Evolutionary conservation across 2,329 filamentous ascomycete species (phyloP).

Genomic region (Calonectria hawksworthii): DNA sequence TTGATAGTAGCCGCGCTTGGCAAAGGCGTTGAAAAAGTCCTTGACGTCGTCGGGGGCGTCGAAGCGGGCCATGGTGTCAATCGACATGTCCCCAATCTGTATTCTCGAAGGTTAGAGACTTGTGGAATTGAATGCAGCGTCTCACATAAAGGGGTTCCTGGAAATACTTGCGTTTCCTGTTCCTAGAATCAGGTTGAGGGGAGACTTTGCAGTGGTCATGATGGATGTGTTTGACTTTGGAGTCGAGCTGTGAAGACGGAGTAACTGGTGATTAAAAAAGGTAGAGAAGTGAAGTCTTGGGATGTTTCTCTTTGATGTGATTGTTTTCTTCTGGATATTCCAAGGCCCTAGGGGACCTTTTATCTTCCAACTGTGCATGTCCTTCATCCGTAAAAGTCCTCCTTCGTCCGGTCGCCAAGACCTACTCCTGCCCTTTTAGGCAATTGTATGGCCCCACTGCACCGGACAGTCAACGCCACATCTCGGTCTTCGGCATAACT

Average conservation of each 20-base stretch:
- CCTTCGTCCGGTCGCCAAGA: constrained; percentile 18
- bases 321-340: neutral
- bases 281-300: neutral
- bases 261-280: neutral
- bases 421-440: constrained; percentile 28
- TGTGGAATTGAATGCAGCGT: fast-evolving
- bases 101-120: neutral
- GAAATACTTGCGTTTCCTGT: constrained; percentile 30
- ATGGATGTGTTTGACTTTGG: neutral
- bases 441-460: neutral
- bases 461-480: neutral
- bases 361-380: neutral
- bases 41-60: constrained; percentile 46
- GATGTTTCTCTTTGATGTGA: neutral
- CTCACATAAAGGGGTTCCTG: fast-evolving
- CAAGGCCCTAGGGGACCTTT: neutral
- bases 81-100: constrained; percentile 41
- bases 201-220: constrained; percentile 6
- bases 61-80: constrained; percentile 42
- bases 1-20: constrained; percentile 43
- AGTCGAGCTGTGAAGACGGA: neutral
- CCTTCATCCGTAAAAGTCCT: neutral
- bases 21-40: constrained; percentile 33
- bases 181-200: constrained; percentile 38
- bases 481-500: neutral